Conservation (phyloP, 208 protist species). For the Trypanosoma rangeli region DNA sequence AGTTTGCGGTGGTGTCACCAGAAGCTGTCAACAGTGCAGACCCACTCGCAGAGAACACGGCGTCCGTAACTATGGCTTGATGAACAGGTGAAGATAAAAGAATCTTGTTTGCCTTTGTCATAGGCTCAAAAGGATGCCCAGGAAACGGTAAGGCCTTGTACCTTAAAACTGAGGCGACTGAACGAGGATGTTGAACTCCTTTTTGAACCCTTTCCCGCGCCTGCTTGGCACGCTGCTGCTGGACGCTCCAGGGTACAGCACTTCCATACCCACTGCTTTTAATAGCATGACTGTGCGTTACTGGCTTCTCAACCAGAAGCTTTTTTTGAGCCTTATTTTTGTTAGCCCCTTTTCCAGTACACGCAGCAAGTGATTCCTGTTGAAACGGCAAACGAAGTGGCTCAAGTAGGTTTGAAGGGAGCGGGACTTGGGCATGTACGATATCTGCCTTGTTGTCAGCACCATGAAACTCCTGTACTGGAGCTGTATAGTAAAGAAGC, state of each 20-base stretch:
- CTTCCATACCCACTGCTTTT: slow-evolving; percentile 60
- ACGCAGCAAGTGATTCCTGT: background rate
- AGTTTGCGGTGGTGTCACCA: slow-evolving; percentile 39
- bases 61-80: slow-evolving; percentile 26
- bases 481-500: slow-evolving; percentile 18
- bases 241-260: slow-evolving; percentile 54
- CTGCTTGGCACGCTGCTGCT: slow-evolving; percentile 30
- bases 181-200: background rate
- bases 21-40: slow-evolving; percentile 48
- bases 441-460: slow-evolving; percentile 35
- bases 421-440: slow-evolving; percentile 60
- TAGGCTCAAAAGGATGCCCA: slow-evolving; percentile 29
- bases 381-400: slow-evolving; percentile 26
- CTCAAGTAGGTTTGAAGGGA: slow-evolving; percentile 44
- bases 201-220: slow-evolving; percentile 5
- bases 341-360: slow-evolving; percentile 18
- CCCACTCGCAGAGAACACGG: slow-evolving; percentile 46
- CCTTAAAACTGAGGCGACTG: background rate
- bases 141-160: slow-evolving; percentile 25
- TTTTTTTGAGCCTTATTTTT: slow-evolving; percentile 12
- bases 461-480: background rate
- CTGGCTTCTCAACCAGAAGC: slow-evolving; percentile 28
- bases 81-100: slow-evolving; percentile 33
- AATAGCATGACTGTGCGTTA: slow-evolving; percentile 44
- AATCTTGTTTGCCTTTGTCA: slow-evolving; percentile 37